phyloP scores from a whole-genome alignment of 1,139 yeast species.

The Yamadazyma buinensis region DNA sequence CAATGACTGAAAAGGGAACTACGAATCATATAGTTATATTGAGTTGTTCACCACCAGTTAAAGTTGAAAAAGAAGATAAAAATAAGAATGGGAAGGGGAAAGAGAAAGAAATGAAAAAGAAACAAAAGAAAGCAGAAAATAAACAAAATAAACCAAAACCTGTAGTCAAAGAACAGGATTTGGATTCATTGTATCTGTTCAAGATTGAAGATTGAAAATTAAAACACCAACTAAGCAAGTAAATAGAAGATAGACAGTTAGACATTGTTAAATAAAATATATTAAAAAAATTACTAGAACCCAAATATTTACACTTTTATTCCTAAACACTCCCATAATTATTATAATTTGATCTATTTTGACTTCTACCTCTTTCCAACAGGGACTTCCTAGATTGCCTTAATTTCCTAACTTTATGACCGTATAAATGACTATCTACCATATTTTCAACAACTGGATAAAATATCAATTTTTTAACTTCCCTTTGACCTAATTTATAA shows the following conservation, averaged over 20 bases:
- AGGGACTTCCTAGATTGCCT: slow-evolving; percentile 19
- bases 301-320: slow-evolving; percentile 1
- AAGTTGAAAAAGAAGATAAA: slow-evolving; percentile 14
- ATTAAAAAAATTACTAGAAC: background rate
- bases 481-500: slow-evolving; percentile 36
- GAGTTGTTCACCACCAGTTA: slow-evolving; percentile 17
- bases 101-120: slow-evolving; percentile 12
- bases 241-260: no score
- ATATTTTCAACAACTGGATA: slow-evolving; percentile 47
- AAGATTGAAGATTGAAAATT: slow-evolving; percentile 38
- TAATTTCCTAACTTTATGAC: slow-evolving; percentile 40
- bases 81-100: slow-evolving; percentile 13
- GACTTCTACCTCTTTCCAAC: slow-evolving; percentile 10
- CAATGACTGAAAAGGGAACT: slow-evolving; percentile 28
- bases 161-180: slow-evolving; percentile 27
- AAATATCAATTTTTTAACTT: slow-evolving; percentile 33
- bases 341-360: slow-evolving; percentile 6
- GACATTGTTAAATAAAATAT: no score
- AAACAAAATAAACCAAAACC: slow-evolving; percentile 4
- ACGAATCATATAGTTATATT: slow-evolving; percentile 19
- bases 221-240: no score
- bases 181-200: slow-evolving; percentile 41
- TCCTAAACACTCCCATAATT: slow-evolving; percentile 5
- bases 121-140: slow-evolving; percentile 3
- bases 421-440: slow-evolving; percentile 40